These are phyloP conservation scores for Nakazawaea anatomiae DNA, from an alignment of 805 yeast species.

Conservation along the genomic window DNA sequence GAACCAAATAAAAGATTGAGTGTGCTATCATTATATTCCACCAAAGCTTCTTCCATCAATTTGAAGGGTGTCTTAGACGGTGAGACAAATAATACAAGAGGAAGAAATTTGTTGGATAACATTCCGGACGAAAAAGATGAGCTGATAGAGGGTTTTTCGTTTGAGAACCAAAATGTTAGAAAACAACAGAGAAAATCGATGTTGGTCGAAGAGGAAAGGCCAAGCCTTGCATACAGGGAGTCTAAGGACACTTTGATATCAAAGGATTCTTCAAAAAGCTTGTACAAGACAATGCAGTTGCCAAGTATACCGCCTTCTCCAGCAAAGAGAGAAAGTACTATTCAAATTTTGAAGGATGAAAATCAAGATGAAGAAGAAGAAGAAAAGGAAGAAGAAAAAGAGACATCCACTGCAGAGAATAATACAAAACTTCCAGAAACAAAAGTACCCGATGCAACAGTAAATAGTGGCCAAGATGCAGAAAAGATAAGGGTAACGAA, in stretches of 20 bases:
- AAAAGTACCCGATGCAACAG: not conserved
- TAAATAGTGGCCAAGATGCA: not conserved
- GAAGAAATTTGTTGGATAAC: slow-evolving; percentile 8
- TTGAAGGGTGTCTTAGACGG: slow-evolving; percentile 37
- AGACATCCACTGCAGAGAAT: not conserved
- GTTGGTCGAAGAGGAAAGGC: slow-evolving; percentile 13
- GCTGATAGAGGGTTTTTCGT: slow-evolving; percentile 7
- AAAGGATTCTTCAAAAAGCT: slow-evolving; percentile 25
- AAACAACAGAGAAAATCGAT: slow-evolving; percentile 12
- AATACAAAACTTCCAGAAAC: no score
- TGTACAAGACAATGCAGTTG: slow-evolving; percentile 41
- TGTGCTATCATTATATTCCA: slow-evolving; percentile 66
- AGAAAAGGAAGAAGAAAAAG: not conserved
- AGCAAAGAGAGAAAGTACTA: slow-evolving; percentile 19
- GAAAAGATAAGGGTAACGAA: not conserved
- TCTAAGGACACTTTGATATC: slow-evolving; percentile 39
- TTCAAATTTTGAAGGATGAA: slow-evolving; percentile 9
- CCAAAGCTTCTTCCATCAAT: slow-evolving; percentile 59
- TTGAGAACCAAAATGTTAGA: slow-evolving; percentile 4
- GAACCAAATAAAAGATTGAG: slow-evolving; percentile 65
- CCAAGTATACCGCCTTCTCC: slow-evolving; percentile 41
- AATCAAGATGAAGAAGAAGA: not conserved
- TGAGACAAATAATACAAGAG: slow-evolving; percentile 11
- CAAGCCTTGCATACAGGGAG: slow-evolving; percentile 19
- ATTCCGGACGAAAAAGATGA: slow-evolving; percentile 4